Evolutionary conservation across 2,329 filamentous ascomycete genomes (phyloP).

Genomic region (Epichloe coenophiala): DNA sequence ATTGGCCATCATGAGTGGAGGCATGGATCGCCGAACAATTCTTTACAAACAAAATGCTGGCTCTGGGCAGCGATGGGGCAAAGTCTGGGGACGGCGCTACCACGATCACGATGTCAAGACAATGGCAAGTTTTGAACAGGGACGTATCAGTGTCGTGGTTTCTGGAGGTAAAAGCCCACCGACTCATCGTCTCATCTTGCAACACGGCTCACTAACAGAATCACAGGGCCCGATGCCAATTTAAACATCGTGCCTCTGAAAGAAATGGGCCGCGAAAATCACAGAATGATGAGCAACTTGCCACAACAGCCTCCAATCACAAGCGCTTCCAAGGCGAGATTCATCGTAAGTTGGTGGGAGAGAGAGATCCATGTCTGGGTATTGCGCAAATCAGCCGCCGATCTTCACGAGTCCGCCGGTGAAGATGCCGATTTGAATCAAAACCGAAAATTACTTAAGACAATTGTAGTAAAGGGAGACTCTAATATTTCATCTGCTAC

Average conservation of each 20-base stretch:
- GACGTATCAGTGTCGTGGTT: constrained; percentile 70
- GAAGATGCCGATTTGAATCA: constrained; percentile 31
- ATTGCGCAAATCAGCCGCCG: constrained; percentile 30
- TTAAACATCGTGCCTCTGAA: constrained; percentile 68
- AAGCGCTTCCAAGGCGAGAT: constrained; percentile 58
- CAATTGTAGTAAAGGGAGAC: constrained; percentile 53
- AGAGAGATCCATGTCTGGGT: constrained; percentile 82
- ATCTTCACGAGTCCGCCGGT: constrained; percentile 28
- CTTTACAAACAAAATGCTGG: constrained; percentile 58
- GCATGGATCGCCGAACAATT: constrained; percentile 80
- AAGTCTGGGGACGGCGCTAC: constrained; percentile 72
- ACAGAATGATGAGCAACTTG: constrained; percentile 68
- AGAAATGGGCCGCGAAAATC: constrained; percentile 65
- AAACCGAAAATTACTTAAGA: constrained; percentile 53
- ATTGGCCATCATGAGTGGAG: constrained; percentile 70
- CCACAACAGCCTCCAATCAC: constrained; percentile 64
- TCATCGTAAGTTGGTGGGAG: constrained; percentile 88
- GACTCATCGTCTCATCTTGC: not conserved
- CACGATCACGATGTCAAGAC: constrained; percentile 93
- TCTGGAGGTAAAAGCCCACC: constrained; percentile 58
- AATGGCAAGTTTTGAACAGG: constrained; percentile 79
- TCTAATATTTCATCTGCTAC: constrained; percentile 68
- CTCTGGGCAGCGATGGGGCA: constrained; percentile 60
- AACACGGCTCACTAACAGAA: constrained; percentile 4
- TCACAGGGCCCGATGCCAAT: constrained; percentile 65